Percentiles rank a stretch among this genome's conserved stretches.
These are phyloP conservation scores for Globisporangium viniferum DNA, from an alignment of 352 stramenopile species.

Conservation along the genomic window DNA sequence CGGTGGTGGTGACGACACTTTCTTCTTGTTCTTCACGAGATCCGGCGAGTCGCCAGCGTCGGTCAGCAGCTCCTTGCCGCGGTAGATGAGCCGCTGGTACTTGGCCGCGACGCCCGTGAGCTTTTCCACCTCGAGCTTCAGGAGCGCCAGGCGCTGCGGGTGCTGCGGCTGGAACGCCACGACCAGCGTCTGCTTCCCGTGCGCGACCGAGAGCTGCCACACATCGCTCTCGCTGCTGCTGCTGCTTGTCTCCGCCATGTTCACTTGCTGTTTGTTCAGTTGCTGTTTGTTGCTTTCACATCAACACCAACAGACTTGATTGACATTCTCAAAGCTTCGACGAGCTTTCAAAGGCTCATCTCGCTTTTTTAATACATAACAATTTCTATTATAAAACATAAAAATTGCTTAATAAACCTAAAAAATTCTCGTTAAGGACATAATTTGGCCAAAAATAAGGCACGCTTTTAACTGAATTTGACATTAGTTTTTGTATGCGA, in stretches of 20 bases:
- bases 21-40: slow-evolving; percentile 8
- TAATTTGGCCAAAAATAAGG: too few relatives aligned
- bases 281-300: background rate
- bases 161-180: slow-evolving; percentile 25
- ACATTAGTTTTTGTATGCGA: too few relatives aligned
- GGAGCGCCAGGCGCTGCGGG: slow-evolving; percentile 21
- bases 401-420: too few relatives aligned
- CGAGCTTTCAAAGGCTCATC: too few relatives aligned
- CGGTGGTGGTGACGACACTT: background rate
- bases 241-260: background rate
- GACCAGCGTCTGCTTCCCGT: slow-evolving; percentile 37
- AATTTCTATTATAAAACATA: too few relatives aligned
- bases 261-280: background rate
- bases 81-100: slow-evolving; percentile 56
- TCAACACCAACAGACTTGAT: background rate
- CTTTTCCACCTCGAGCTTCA: slow-evolving; percentile 30
- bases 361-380: too few relatives aligned
- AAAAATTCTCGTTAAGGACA: too few relatives aligned
- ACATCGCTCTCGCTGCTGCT: slow-evolving; percentile 11
- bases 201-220: slow-evolving; percentile 42
- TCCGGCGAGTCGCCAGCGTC: background rate
- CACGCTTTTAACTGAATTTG: too few relatives aligned
- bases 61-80: slow-evolving; percentile 36
- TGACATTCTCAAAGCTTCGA: too few relatives aligned
- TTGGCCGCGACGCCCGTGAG: slow-evolving; percentile 33